These are phyloP conservation scores for Eragrostis nindensis DNA, from an alignment of 176 grass and related monocot genomes.

Conservation along the genomic window DNA sequence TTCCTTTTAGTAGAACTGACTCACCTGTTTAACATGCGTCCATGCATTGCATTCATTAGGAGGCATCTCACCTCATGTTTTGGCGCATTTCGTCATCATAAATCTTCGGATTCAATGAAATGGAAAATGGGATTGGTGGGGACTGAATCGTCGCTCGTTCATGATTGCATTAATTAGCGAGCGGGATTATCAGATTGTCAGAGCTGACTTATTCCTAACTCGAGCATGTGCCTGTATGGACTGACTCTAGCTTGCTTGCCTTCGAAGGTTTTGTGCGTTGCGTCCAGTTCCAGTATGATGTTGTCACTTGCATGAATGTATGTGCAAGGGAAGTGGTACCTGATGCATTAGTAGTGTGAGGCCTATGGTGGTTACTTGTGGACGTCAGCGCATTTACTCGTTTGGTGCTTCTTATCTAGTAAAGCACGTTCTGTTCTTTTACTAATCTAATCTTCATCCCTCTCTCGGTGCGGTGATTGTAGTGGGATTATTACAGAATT, in stretches of 20 bases:
- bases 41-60: slow-evolving; percentile 12
- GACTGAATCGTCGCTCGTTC: not conserved
- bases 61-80: slow-evolving; percentile 27
- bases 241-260: not conserved
- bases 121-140: not conserved
- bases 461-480: not conserved
- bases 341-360: not conserved
- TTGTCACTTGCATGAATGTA: not conserved
- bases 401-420: not conserved
- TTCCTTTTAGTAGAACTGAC: slow-evolving; percentile 39
- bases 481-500: not conserved
- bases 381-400: not conserved
- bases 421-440: no score
- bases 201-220: not conserved
- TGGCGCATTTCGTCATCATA: slow-evolving; percentile 13
- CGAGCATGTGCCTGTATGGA: not conserved
- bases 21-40: slow-evolving; percentile 35
- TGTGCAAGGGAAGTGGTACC: not conserved
- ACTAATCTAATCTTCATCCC: not conserved
- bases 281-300: not conserved
- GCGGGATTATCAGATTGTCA: not conserved
- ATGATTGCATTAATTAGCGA: not conserved
- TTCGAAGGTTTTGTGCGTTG: no score
- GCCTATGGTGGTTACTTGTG: not conserved
- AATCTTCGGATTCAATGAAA: slow-evolving; percentile 35